Evolutionary conservation across 2,329 filamentous ascomycete species (phyloP).

Genomic region (Rhytidhysteron rufulum): DNA sequence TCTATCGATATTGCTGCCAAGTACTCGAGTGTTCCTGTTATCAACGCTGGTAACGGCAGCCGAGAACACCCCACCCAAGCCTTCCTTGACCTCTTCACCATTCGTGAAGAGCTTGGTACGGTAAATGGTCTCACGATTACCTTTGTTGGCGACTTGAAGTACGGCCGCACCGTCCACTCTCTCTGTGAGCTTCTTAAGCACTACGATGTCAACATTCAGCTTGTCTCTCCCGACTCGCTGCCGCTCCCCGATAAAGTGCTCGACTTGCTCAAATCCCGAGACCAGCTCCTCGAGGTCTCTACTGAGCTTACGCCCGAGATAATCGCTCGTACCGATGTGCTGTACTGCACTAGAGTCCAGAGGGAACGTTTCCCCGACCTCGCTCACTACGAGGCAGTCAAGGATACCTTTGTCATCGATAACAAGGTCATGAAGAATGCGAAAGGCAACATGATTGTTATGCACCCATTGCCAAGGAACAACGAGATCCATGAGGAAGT

Average conservation of each 20-base stretch:
- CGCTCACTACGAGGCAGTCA: conserved; percentile 78
- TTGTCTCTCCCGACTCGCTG: conserved; percentile 79
- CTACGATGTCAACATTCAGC: conserved; percentile 92
- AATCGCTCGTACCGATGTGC: conserved; percentile 78
- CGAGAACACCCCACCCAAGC: conserved; percentile 97
- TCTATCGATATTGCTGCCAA: conserved; percentile 80
- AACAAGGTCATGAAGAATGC: conserved; percentile 86
- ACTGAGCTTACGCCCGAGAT: conserved; percentile 82
- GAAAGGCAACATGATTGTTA: conserved; percentile 87
- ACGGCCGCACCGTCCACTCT: conserved; percentile 93
- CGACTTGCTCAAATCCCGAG: conserved; percentile 66
- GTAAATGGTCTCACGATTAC: conserved; percentile 95
- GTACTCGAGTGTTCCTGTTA: conserved; percentile 84
- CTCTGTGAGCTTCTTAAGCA: conserved; percentile 89
- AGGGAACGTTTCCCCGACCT: conserved; percentile 88
- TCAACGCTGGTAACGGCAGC: conserved; percentile 96
- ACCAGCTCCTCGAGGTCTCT: conserved; percentile 73
- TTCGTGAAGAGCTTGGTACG: conserved; percentile 93
- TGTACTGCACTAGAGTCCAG: conserved; percentile 96
- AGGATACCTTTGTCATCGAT: conserved; percentile 85
- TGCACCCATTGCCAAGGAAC: conserved; percentile 94
- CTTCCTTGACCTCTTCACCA: conserved; percentile 96
- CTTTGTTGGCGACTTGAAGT: conserved; percentile 87
- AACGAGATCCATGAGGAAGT: conserved; percentile 93
- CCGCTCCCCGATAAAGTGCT: conserved; percentile 72